Evolutionary conservation across 768 basidiomycete genomes (phyloP).

Genomic region (Pilatotrama ljubarskyi): DNA sequence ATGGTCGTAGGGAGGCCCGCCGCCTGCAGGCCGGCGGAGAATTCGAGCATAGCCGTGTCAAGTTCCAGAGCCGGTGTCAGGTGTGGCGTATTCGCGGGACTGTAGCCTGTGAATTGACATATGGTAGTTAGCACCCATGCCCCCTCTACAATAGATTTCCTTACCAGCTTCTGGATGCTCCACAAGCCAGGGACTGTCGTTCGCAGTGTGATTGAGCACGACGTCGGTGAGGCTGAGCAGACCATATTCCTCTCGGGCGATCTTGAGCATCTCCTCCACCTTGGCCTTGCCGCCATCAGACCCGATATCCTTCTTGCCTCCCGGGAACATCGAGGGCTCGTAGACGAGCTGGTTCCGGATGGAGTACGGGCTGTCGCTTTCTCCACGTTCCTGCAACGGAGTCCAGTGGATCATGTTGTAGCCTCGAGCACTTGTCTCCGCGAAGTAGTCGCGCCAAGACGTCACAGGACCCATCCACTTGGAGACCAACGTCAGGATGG

Average conservation of each 20-base stretch:
- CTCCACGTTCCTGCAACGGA: constrained; percentile 89
- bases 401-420: constrained; percentile 99
- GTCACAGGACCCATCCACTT: constrained; percentile 95
- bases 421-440: constrained; percentile 82
- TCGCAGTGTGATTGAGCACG: constrained; percentile 96
- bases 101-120: constrained; percentile 61
- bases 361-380: constrained; percentile 90
- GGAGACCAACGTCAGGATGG: constrained; percentile 87
- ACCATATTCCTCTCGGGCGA: constrained; percentile 84
- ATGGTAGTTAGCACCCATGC: not conserved
- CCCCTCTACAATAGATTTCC: constrained; percentile 22
- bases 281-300: constrained; percentile 53
- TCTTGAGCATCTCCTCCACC: constrained; percentile 62
- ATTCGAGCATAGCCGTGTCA: constrained; percentile 81
- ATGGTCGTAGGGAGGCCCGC: constrained; percentile 75
- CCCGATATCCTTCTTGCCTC: constrained; percentile 31
- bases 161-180: constrained; percentile 95
- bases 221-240: constrained; percentile 91
- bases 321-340: constrained; percentile 70
- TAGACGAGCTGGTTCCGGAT: constrained; percentile 86
- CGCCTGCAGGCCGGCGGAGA: constrained; percentile 64
- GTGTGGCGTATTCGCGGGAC: constrained; percentile 88
- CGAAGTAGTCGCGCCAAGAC: constrained; percentile 78
- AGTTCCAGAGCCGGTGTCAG: constrained; percentile 90
- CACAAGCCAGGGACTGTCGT: constrained; percentile 87